phyloP scores from a whole-genome alignment of 2,329 filamentous ascomycete genomes.

The Fusarium neocosmosporiellum region DNA sequence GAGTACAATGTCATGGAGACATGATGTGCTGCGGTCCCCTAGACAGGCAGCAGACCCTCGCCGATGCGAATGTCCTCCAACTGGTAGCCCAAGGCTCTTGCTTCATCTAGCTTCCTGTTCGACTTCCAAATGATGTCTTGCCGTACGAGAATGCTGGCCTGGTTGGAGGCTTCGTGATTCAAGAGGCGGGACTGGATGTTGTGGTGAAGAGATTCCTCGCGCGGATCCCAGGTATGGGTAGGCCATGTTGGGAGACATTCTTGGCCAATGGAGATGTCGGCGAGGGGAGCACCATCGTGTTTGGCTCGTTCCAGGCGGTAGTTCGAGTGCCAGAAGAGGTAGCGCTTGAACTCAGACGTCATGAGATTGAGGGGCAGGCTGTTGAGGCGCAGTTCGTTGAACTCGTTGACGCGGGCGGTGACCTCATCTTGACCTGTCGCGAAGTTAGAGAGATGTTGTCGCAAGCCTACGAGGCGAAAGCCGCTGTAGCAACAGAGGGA shows the following conservation, averaged over 20 bases:
- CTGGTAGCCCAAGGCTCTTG: slow-evolving; percentile 32
- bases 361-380: slow-evolving; percentile 38
- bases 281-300: slow-evolving; percentile 15
- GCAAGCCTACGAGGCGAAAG: no score
- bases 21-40: slow-evolving; percentile 28
- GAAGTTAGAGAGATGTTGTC: neutral
- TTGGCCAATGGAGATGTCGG: slow-evolving; percentile 38
- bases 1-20: neutral
- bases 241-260: slow-evolving; percentile 48
- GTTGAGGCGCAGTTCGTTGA: slow-evolving; percentile 25
- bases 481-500: neutral
- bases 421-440: slow-evolving; percentile 1
- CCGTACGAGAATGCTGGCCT: slow-evolving; percentile 33
- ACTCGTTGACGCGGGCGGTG: neutral
- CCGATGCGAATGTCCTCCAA: slow-evolving; percentile 41
- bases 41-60: slow-evolving; percentile 44
- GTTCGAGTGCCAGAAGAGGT: slow-evolving; percentile 38
- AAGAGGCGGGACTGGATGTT: slow-evolving; percentile 41
- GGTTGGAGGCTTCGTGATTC: slow-evolving; percentile 24
- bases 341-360: slow-evolving; percentile 28
- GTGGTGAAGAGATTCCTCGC: slow-evolving; percentile 36
- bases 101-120: slow-evolving; percentile 42
- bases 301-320: slow-evolving; percentile 39
- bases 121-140: slow-evolving; percentile 41
- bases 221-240: slow-evolving; percentile 39